Evolutionary conservation across 768 basidiomycete genomes (phyloP).

Genomic region (Trametes meyenii): DNA sequence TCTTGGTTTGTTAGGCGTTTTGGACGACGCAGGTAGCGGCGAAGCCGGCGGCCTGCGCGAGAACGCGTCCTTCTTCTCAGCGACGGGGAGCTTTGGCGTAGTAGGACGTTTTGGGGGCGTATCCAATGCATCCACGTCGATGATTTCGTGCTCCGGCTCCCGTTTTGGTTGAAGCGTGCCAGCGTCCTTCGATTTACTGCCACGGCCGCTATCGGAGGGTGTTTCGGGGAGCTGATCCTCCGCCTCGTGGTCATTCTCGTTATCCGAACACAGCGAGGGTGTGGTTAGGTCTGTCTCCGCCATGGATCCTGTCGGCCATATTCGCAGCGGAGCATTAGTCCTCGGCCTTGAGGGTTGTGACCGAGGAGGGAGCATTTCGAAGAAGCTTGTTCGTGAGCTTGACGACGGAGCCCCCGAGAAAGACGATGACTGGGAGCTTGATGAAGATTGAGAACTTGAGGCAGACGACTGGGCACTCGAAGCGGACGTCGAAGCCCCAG

Average conservation of each 20-base stretch:
- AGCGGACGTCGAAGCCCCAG: slow-evolving; percentile 22
- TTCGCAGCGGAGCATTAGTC: slow-evolving; percentile 17
- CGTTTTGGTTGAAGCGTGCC: not conserved
- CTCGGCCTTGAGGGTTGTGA: slow-evolving; percentile 14
- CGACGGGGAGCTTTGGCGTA: not conserved
- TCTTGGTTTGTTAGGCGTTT: slow-evolving; percentile 54
- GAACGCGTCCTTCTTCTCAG: slow-evolving; percentile 44
- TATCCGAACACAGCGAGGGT: slow-evolving; percentile 77
- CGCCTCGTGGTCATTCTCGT: slow-evolving; percentile 52
- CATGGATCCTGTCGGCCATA: slow-evolving; percentile 38
- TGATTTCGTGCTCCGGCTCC: slow-evolving; percentile 21
- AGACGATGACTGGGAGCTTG: slow-evolving; percentile 6
- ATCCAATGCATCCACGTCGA: slow-evolving; percentile 27
- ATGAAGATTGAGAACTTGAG: slow-evolving; percentile 11
- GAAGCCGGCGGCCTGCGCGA: slow-evolving; percentile 64
- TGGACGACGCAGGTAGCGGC: slow-evolving; percentile 51
- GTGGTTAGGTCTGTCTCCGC: slow-evolving; percentile 52
- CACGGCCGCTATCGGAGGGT: slow-evolving; percentile 47
- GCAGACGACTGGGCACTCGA: slow-evolving; percentile 22
- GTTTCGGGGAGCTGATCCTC: slow-evolving; percentile 48
- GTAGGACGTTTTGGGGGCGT: slow-evolving; percentile 3
- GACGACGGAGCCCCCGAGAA: not conserved
- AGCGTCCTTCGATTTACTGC: not conserved
- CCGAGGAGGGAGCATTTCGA: slow-evolving; percentile 9
- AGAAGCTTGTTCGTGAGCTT: slow-evolving; percentile 3